These are phyloP conservation scores for Kodamaea suecica DNA, from an alignment of 1,139 yeast genomes.

Conservation along the genomic window DNA sequence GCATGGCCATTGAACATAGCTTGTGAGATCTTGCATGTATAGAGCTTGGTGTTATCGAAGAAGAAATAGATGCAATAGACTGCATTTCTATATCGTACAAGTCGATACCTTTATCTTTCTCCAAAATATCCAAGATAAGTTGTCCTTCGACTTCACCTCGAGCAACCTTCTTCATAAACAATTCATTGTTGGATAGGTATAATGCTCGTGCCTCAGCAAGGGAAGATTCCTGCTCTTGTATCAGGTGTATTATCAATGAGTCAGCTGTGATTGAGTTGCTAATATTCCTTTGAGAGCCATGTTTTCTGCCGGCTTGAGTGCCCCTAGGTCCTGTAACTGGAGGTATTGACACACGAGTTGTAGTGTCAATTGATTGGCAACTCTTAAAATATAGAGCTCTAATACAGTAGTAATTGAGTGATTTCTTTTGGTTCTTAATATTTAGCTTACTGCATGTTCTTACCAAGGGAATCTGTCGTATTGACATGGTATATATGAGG, in stretches of 20 bases:
- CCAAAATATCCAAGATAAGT: neutral
- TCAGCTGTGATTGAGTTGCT: neutral
- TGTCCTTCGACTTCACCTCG: neutral
- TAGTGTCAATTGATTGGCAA: neutral
- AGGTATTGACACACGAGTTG: no score
- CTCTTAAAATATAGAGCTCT: no score
- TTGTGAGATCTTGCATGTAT: no score
- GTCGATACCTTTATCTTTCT: no score
- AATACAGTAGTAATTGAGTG: no score
- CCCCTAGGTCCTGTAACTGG: no score
- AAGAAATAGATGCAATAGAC: no score
- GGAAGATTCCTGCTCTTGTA: neutral
- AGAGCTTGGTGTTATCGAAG: no score
- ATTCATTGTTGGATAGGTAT: neutral
- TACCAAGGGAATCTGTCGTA: slow-evolving; percentile 23
- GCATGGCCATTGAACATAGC: neutral
- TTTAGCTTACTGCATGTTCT: slow-evolving; percentile 20
- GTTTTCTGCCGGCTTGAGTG: no score
- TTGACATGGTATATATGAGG: slow-evolving; percentile 14
- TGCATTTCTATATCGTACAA: no score
- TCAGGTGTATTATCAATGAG: neutral
- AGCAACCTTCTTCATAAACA: neutral
- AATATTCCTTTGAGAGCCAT: neutral
- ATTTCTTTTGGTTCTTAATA: no score
- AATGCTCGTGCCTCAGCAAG: neutral